These are phyloP conservation scores for Alternaria tenuissima DNA, from an alignment of 2,329 filamentous ascomycete genomes.

Conservation along the genomic window DNA sequence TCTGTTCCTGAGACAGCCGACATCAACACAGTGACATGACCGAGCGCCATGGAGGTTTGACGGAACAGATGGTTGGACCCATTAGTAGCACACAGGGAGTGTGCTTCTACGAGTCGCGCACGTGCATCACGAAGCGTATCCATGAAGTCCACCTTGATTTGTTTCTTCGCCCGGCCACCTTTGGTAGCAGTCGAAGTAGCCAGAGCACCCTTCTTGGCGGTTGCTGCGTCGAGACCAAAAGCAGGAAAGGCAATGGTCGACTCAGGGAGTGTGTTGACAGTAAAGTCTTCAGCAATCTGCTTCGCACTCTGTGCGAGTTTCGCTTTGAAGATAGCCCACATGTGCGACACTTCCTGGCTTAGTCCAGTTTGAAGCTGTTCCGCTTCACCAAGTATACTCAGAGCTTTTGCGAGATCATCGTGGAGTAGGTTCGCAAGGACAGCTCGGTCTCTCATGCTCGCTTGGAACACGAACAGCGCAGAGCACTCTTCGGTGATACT, in stretches of 20 bases:
- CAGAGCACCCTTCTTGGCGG: slow-evolving; percentile 22
- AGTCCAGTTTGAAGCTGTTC: slow-evolving; percentile 40
- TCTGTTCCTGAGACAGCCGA: slow-evolving; percentile 47
- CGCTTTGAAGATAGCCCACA: slow-evolving; percentile 70
- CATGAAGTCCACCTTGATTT: slow-evolving; percentile 57
- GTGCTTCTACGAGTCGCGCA: slow-evolving; percentile 70
- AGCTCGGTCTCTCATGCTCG: slow-evolving; percentile 61
- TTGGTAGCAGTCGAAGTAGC: slow-evolving; percentile 23
- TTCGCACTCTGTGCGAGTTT: slow-evolving; percentile 74
- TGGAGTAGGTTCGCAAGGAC: slow-evolving; percentile 53
- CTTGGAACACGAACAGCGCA: slow-evolving; percentile 54
- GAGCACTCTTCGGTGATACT: slow-evolving; percentile 48
- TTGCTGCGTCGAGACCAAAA: slow-evolving; percentile 51
- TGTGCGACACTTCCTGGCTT: slow-evolving; percentile 59
- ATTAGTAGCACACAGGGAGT: slow-evolving; percentile 61
- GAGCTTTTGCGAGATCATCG: slow-evolving; percentile 41
- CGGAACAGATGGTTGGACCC: slow-evolving; percentile 68
- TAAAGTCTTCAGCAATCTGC: slow-evolving; percentile 78
- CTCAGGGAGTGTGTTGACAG: slow-evolving; percentile 89
- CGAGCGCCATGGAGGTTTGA: slow-evolving; percentile 48
- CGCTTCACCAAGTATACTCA: slow-evolving; percentile 36
- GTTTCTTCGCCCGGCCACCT: slow-evolving; percentile 34
- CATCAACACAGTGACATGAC: slow-evolving; percentile 50
- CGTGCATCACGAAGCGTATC: slow-evolving; percentile 71
- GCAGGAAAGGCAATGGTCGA: slow-evolving; percentile 90